Evolutionary conservation across 768 basidiomycete species (phyloP), one percentile per base, ranked within the genome.

Genomic region (Auricularia auricula-judae): DNA sequence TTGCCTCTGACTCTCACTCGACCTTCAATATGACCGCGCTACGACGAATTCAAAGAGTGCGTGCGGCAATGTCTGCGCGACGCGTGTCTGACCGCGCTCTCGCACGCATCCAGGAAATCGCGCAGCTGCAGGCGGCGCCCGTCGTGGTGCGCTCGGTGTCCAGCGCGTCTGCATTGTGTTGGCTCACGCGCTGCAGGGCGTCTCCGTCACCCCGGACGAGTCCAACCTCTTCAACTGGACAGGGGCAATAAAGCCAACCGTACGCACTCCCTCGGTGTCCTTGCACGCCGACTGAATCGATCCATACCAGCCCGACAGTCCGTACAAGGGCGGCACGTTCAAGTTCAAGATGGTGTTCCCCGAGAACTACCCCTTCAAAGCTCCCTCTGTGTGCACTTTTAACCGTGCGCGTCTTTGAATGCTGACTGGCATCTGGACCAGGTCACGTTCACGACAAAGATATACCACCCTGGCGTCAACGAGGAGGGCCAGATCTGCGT

Each of bases 391-490:
- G 75, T 69, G 79, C 66, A 14, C 66, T 54, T 4, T 61, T 35
- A 23, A 39, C n/a, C n/a, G n/a, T 47, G 11, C 61, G 62, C 35
- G 54, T 43, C 34, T 51, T 39, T 62, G 51, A 62, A 64, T 11
- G 33, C 61, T 56, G 11, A 35, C 36, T 42, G 34, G 43, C 47
- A 63, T 35, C 68, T 69, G 70, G 14, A 63, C 60, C 66, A 93
- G 91, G 89, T 93, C 51, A 84, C 83, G 43, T 93, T 93, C 74
- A 84, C 79, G 47, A 93, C 91, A 64, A 92, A 86, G 81, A 87
- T 93, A 58, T 93, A 93, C 72, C 91, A 93, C 74, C 91, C 91
- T 34, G 91, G 92, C 43, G 89, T 93, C 73, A 91, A 93, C 67
- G 91, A 93, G 64, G 90, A 93, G 72, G 91, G 91, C 39, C 79